These are phyloP conservation scores for Pseudonectria foliicola DNA, from an alignment of 2,329 filamentous ascomycete genomes.

Conservation along the genomic window DNA sequence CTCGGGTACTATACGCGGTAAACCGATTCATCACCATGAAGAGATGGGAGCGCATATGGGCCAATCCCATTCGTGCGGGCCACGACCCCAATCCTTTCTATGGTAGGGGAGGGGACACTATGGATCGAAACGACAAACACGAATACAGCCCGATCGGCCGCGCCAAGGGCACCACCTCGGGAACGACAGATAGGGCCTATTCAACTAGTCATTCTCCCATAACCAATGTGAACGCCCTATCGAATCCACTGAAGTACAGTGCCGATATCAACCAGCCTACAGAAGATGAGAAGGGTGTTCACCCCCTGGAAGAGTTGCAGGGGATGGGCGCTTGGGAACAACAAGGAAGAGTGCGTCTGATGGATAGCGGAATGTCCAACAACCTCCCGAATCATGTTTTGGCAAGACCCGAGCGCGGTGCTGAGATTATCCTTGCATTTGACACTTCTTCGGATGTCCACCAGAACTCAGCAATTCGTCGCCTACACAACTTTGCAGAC, in stretches of 20 bases:
- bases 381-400: constrained; percentile 16
- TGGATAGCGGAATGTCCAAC: constrained; percentile 18
- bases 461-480: constrained; percentile 8
- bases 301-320: fast-evolving
- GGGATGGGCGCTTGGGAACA: constrained; percentile 9
- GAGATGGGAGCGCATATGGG: constrained; percentile 13
- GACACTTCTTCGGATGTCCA: constrained; percentile 16
- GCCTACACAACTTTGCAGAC: constrained; percentile 14
- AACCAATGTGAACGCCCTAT: no score
- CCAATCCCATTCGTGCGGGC: constrained; percentile 15
- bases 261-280: no score
- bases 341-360: constrained; percentile 11
- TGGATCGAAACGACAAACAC: constrained; percentile 1
- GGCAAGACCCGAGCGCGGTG: constrained; percentile 7
- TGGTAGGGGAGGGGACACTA: constrained; percentile 5
- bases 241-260: no score
- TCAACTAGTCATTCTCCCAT: no score
- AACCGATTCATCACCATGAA: constrained; percentile 11
- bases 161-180: neutral
- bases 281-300: neutral
- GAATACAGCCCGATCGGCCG: neutral
- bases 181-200: no score
- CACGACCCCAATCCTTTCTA: constrained; percentile 20
- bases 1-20: constrained; percentile 1
- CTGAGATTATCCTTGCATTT: constrained; percentile 13